phyloP scores from a whole-genome alignment of 2,329 filamentous ascomycete species.

The Elsinoe perseae region DNA sequence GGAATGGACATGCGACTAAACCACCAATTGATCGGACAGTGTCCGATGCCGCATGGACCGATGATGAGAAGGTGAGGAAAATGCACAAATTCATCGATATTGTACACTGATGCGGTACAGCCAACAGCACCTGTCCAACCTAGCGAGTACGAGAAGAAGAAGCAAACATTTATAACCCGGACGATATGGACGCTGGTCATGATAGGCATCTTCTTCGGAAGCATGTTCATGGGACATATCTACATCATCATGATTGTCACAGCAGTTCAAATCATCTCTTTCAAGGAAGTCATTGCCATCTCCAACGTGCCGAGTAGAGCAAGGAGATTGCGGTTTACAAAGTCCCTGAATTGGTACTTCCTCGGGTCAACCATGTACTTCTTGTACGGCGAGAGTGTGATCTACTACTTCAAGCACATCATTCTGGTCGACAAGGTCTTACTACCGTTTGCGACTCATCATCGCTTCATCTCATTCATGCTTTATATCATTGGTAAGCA shows the following conservation, averaged over 20 bases:
- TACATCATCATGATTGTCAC: conserved; percentile 94
- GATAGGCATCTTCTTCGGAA: conserved; percentile 85
- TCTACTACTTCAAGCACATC: conserved; percentile 99
- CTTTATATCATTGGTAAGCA: conserved; percentile 88
- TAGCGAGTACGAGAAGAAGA: conserved; percentile 95
- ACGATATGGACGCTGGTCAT: conserved; percentile 98
- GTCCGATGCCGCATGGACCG: conserved; percentile 19
- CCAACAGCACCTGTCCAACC: conserved; percentile 28
- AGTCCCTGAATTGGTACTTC: conserved; percentile 98
- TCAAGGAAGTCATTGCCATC: conserved; percentile 98
- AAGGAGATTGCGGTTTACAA: conserved; percentile 84
- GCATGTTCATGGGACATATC: conserved; percentile 92
- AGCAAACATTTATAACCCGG: conserved; percentile 91
- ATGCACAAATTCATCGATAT: background rate
- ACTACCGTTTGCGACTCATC: conserved; percentile 88
- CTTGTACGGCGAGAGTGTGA: conserved; percentile 94
- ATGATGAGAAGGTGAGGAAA: conserved; percentile 19
- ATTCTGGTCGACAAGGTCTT: conserved; percentile 89
- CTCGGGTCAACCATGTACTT: conserved; percentile 99
- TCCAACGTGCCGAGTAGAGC: conserved; percentile 88
- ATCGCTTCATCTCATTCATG: conserved; percentile 97
- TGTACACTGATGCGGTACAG: background rate
- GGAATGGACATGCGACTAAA: conserved; percentile 31
- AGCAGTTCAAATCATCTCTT: conserved; percentile 88
- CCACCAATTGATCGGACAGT: conserved; percentile 18